These are phyloP conservation scores for Arabidopsis suecica DNA, from an alignment of 345 rosid species.

Conservation along the genomic window DNA sequence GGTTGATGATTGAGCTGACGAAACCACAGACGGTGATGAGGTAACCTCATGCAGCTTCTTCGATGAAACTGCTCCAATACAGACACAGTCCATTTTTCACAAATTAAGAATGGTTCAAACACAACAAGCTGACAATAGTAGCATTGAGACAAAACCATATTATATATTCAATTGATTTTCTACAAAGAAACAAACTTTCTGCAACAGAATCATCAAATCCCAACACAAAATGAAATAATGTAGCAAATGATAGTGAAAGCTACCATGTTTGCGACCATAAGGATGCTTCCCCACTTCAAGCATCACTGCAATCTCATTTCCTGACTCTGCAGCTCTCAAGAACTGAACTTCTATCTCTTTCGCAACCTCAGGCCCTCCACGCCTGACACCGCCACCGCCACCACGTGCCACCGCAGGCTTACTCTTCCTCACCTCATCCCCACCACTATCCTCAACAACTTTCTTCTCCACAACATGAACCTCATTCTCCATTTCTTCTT, in stretches of 20 bases:
- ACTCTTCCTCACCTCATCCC: conserved; percentile 43
- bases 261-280: conserved; percentile 75
- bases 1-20: conserved; percentile 62
- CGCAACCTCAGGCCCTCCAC: conserved; percentile 57
- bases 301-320: conserved; percentile 73
- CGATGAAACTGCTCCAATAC: conserved; percentile 53
- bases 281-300: conserved; percentile 85
- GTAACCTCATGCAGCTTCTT: conserved; percentile 64
- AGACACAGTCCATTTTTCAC: background rate
- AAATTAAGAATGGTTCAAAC: background rate
- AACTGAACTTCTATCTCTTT: conserved; percentile 73
- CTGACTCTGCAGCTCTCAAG: conserved; percentile 77
- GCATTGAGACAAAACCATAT: conserved; percentile 1
- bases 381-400: conserved; percentile 38
- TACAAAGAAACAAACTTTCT: conserved; percentile 5
- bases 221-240: background rate
- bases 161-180: background rate
- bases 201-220: conserved; percentile 1
- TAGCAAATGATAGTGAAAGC: conserved; percentile 1
- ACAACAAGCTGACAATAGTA: background rate
- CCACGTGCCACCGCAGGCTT: conserved; percentile 28
- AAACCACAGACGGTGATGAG: conserved; percentile 54
- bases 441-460: conserved; percentile 56
- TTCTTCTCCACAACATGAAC: conserved; percentile 90
- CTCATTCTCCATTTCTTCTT: conserved; percentile 57